Evolutionary conservation across 345 rosid species (phyloP), one percentile per base, ranked within the genome.

Genomic region (Bruguiera parviflora): DNA sequence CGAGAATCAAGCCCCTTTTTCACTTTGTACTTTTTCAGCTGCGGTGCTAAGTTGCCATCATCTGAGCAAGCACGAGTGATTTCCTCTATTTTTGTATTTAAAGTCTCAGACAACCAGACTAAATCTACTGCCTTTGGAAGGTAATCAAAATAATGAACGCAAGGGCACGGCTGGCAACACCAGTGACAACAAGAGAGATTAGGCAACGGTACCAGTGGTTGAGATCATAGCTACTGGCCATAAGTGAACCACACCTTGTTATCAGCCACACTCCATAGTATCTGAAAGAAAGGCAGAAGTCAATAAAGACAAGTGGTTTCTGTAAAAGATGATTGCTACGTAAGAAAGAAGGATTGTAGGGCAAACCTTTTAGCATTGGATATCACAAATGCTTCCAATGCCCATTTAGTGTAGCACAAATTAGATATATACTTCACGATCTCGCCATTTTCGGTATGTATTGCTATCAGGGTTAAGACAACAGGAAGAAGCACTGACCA

Each of bases 401-500:
- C 98, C 98, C 99, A 92, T 75, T 90, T 92, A 0, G 96, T 84
- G 68, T 87, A 96, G 87, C 94, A 89, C 68, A 90, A 24, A 29
- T 85, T 64, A 13, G 91, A 75, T 66, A 90, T 51, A 5, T 13
- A 3, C 8, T 74, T 73, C 60, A 88, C 79, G 35, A 82, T 27
- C 47, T 67, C 67, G 71, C 69, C 74, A 49, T 82, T 77, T 13
- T 74, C 75, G 0, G 67, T 72, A 0, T 80, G 84, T 5, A 92
- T 92, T 64, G 98, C 97, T 67, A 92, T 77, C 29, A 96, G 90
- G 56, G 99, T 92, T 83, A 96, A 77, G 63, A 92, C 98, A 61
- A 96, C 98, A 5, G 99, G 99, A 61, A 96, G 92, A 73, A 96
- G 90, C 77, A 92, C 99, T 20, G 96, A 85, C 98, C 99, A 96